Percentiles rank a stretch among this genome's conserved stretches.
Evolutionary conservation across 202 grass and related monocot species (phyloP).

Genomic region (Eragrostis tef): DNA sequence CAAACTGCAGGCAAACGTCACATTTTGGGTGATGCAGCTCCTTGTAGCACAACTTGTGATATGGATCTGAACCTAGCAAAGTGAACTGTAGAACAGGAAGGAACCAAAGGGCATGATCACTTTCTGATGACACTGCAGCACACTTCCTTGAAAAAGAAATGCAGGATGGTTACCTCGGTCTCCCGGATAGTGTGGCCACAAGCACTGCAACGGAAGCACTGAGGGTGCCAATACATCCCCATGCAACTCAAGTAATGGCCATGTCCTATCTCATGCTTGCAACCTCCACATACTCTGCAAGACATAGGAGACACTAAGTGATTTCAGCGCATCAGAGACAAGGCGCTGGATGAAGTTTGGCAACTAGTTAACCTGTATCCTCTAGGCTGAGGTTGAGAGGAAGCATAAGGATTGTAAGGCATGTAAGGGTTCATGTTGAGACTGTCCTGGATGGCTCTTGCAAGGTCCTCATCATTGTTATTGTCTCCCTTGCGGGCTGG

Average conservation of each 20-base stretch:
- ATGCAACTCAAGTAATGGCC: constrained; percentile 97
- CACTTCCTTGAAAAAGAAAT: constrained; percentile 8
- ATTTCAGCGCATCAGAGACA: not conserved
- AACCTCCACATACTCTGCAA: constrained; percentile 77
- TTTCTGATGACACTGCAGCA: not conserved
- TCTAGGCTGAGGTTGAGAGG: constrained; percentile 67
- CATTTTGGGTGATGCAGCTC: constrained; percentile 97
- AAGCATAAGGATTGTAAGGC: constrained; percentile 47
- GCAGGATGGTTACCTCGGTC: constrained; percentile 61
- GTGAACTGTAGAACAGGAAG: constrained; percentile 66
- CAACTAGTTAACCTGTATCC: constrained; percentile 58
- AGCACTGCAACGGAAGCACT: constrained; percentile 75
- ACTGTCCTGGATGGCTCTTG: constrained; percentile 74
- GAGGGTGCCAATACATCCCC: constrained; percentile 92
- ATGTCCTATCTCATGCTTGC: constrained; percentile 83
- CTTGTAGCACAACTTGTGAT: constrained; percentile 95
- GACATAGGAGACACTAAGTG: constrained; percentile 6
- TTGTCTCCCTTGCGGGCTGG: constrained; percentile 60
- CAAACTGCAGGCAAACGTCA: constrained; percentile 95
- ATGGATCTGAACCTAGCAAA: constrained; percentile 73
- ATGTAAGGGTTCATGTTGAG: constrained; percentile 59
- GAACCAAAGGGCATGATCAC: not conserved
- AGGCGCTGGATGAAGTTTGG: constrained; percentile 33
- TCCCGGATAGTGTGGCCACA: constrained; percentile 72
- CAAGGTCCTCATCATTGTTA: constrained; percentile 74